Conservation (phyloP, 2,329 filamentous ascomycete genomes). For the Rhynchosporium secalis region DNA sequence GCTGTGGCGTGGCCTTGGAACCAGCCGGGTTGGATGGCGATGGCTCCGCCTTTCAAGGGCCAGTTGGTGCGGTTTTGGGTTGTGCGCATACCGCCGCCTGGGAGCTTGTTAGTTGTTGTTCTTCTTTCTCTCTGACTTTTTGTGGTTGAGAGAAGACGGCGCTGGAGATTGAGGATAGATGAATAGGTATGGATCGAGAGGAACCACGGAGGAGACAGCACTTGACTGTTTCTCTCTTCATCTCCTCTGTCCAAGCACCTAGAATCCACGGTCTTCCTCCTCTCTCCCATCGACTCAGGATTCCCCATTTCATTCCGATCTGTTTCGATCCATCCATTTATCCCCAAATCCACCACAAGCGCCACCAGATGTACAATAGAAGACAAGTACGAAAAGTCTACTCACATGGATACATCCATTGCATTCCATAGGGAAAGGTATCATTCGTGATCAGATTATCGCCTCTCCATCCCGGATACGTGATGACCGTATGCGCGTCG, state of each 20-base stretch:
- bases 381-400: slow-evolving; percentile 23
- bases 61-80: slow-evolving; percentile 87
- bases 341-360: not conserved
- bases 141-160: too few species aligned
- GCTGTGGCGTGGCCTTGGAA: slow-evolving; percentile 84
- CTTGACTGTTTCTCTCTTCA: not conserved
- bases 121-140: too few species aligned
- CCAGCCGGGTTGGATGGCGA: slow-evolving; percentile 93
- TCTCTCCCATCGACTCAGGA: not conserved
- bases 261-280: not conserved
- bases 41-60: slow-evolving; percentile 83
- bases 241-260: not conserved
- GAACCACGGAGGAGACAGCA: not conserved
- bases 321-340: not conserved
- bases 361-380: not conserved
- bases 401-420: slow-evolving; percentile 44
- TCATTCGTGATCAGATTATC: slow-evolving; percentile 43
- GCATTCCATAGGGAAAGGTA: slow-evolving; percentile 42
- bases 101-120: slow-evolving; percentile 19
- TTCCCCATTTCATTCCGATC: not conserved
- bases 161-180: not conserved
- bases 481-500: slow-evolving; percentile 45
- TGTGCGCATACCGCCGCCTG: slow-evolving; percentile 80
- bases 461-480: slow-evolving; percentile 44
- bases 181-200: not conserved